Evolutionary conservation across 495 filamentous ascomycete genomes (phyloP), one percentile per base, ranked within the genome.

Genomic region (Pseudoneurospora amorphoporcata): DNA sequence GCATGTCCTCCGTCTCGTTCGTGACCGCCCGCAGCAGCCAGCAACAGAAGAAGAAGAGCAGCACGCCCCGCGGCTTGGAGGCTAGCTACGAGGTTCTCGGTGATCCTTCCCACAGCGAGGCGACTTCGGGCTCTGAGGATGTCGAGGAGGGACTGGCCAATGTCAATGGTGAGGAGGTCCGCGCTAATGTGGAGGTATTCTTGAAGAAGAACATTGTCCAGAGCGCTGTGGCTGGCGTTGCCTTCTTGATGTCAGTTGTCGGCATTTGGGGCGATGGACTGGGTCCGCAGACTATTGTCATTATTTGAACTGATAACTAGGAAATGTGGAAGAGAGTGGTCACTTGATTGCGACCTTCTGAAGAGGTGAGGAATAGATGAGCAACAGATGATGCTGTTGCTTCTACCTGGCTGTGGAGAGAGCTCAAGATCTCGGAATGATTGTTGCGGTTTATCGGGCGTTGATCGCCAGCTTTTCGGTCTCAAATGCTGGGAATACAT

Each of bases 231-330:
- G 85, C 87, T 37, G 90, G 90, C 2, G 14, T 91, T 71, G 93
- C 88, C 0, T 90, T 96, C 77, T 77, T 87, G 41, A 90, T 97
- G 84, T 89, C 88, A 4, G 87, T 97, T 47, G 86, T 97, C 32
- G 94, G 94, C 2, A 87, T 97, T 74, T 97, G 94, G 94, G 94
- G 94, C 2, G 94, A 97, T 84, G 91, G 90, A 23, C 83, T 82
- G 58, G 73, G 35, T 19, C 70, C 23, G 39, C 39, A 16, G 39
- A 39, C 19, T 16, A 32, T 70, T 70, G 39, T 39, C 39, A 41
- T 39, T 41, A 39, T 19, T 70, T 70, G 19, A 41, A 19, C 12
- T 70, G 38, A 17, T 9, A 19, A 45, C n/a, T 16, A 70, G 19
- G 32, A 14, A 23, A 45, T 29, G 42, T 32, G 38, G 38, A 45